Evolutionary conservation across 2,329 filamentous ascomycete genomes (phyloP).

Genomic region (Fusarium multiceps): DNA sequence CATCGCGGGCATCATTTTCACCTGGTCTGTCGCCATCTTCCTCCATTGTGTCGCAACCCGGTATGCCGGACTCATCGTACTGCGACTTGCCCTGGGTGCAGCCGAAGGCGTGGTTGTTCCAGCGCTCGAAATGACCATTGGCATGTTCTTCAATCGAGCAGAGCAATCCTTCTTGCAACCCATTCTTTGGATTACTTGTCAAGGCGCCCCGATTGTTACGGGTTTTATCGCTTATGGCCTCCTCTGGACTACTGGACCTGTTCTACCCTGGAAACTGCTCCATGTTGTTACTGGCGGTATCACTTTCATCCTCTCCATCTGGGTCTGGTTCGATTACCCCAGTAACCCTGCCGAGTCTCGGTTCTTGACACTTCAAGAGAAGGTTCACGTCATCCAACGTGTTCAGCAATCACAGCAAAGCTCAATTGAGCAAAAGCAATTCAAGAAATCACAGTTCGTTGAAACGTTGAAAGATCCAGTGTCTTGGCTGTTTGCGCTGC

Average conservation of each 20-base stretch:
- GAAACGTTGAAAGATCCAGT: slow-evolving; percentile 48
- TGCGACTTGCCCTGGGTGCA: slow-evolving; percentile 52
- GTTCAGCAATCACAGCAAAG: slow-evolving; percentile 50
- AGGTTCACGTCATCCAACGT: slow-evolving; percentile 51
- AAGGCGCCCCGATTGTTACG: slow-evolving; percentile 52
- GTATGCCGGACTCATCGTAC: slow-evolving; percentile 52
- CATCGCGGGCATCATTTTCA: slow-evolving; percentile 48
- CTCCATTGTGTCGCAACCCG: slow-evolving; percentile 52
- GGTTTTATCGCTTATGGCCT: slow-evolving; percentile 56
- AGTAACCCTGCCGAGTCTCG: slow-evolving; percentile 53
- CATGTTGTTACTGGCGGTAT: slow-evolving; percentile 54
- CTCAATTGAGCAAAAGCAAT: slow-evolving; percentile 53
- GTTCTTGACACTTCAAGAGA: slow-evolving; percentile 55
- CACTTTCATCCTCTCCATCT: slow-evolving; percentile 50
- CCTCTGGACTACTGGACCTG: slow-evolving; percentile 49
- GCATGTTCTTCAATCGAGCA: slow-evolving; percentile 54
- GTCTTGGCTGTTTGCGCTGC: slow-evolving; percentile 48
- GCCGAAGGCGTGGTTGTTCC: slow-evolving; percentile 53
- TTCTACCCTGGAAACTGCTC: slow-evolving; percentile 53
- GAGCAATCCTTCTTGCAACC: slow-evolving; percentile 50
- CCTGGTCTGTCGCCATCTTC: slow-evolving; percentile 53
- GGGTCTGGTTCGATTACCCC: slow-evolving; percentile 53
- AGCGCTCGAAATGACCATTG: slow-evolving; percentile 55
- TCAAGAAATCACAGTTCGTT: slow-evolving; percentile 48
- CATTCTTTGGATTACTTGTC: slow-evolving; percentile 49